Evolutionary conservation across 73 alveolate genomes (phyloP).

Genomic region (Paramecium caudatum): DNA sequence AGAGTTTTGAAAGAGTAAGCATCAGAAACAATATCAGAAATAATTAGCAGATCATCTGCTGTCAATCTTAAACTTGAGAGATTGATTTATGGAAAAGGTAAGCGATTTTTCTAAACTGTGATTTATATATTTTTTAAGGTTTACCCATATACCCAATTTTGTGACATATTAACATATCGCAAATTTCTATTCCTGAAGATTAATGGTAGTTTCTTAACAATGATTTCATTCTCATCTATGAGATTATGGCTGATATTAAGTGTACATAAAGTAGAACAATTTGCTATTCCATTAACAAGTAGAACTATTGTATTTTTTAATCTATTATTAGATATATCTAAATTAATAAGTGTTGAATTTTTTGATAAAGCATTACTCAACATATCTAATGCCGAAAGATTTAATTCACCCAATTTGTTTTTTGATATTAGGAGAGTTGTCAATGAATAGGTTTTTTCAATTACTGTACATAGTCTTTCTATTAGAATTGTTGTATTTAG

Average conservation of each 20-base stretch:
- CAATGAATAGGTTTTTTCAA: slow-evolving; percentile 1
- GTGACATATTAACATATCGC: neutral
- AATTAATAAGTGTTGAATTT: neutral
- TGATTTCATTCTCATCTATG: slow-evolving; percentile 30
- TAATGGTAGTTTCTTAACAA: slow-evolving; percentile 2
- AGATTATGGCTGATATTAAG: neutral
- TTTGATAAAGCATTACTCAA: slow-evolving; percentile 36
- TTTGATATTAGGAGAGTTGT: neutral
- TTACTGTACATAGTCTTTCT: neutral
- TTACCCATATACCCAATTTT: slow-evolving; percentile 35
- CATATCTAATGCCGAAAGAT: neutral
- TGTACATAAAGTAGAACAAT: slow-evolving; percentile 6
- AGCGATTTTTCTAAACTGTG: neutral
- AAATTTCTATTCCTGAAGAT: slow-evolving; percentile 1
- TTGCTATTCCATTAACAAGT: neutral
- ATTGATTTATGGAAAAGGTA: slow-evolving; percentile 20
- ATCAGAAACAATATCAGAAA: slow-evolving; percentile 27
- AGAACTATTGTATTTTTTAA: slow-evolving; percentile 9
- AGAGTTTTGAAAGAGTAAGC: neutral
- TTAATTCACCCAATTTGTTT: slow-evolving; percentile 11
- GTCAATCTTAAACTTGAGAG: slow-evolving; percentile 12
- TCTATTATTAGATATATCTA: slow-evolving; percentile 15
- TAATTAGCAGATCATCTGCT: slow-evolving; percentile 38
- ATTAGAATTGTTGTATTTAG: neutral
- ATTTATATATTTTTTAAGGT: neutral